Base-by-base conservation (phyloP, 2,329 filamentous ascomycete genomes). In the Botrytis elliptica region DNA sequence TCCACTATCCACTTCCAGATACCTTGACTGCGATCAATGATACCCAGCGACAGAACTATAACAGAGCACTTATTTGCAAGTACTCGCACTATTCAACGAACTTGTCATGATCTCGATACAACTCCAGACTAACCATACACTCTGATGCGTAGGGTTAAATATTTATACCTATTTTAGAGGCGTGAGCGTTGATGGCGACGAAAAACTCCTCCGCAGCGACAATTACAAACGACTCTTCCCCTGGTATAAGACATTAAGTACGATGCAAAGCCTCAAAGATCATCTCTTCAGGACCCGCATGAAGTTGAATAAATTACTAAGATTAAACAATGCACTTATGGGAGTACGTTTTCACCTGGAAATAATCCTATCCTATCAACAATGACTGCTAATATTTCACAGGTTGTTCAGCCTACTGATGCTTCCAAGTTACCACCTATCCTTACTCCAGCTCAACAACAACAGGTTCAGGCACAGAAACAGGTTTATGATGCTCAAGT, bases 191-290 rank as follows among this genome's bases (percentile, higher is more conserved):
- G 62, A 5, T 18, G 62, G 62, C 2, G 62, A 65, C 25, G 16
- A 22, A n/a, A n/a, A 65, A 29, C 40, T 65, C 4, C 16, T 65
- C 9, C 40, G n/a, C n/a, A 18, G 7, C 4, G 62, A 29, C 4
- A 65, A 65, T 12, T 65, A 46, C 18, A n/a, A 65, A 44, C n/a
- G n/a, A 6, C n/a, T 65, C 9, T 65, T 65, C 2, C 62, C 62
- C 49, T 55, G 49, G 25, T n/a, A n/a, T 14, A n/a, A 3, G 25
- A 14, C 10, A 12, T 5, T 14, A 9, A 55, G 7, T 0, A 55
- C 12, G 10, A 12, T 12, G 0, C 3, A 7, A 6, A 16, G 12
- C 18, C 6, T 20, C 62, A 8, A 6, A 22, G 2, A 3, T 4
- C 16, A 18, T 46, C n/a, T 65, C 44, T 33, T 1, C 25, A 33